Evolutionary conservation across 805 yeast genomes (phyloP), one percentile per base, ranked within the genome.

Genomic region (Candida lessepsii): DNA sequence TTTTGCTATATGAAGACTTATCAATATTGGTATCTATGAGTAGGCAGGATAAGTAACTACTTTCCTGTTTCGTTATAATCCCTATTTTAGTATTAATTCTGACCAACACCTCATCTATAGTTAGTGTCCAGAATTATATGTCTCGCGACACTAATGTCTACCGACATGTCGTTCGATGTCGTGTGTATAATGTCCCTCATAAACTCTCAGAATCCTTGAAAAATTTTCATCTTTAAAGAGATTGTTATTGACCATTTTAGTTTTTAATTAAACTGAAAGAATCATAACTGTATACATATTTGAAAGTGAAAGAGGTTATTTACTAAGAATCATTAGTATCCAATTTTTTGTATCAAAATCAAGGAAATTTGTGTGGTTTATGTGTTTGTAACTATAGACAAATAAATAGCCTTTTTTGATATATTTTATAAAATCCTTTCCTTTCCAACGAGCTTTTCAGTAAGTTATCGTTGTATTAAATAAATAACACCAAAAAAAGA

Each of bases 391-490:
- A 29, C n/a, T n/a, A n/a, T n/a, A n/a, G n/a, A n/a, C n/a, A n/a
- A n/a, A n/a, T n/a, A n/a, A n/a, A n/a, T n/a, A n/a, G n/a, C n/a
- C n/a, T n/a, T 26, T 26, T 26, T 26, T 26, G 29, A 29, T 29
- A 29, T 30, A 6, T 16, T 30, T 10, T n/a, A 30, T 7, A 8
- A 25, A 25, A 34, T 24, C 21, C 35, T 20, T 32, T 32, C 38
- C 29, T 20, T 19, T 13, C 37, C 21, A 48, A 42, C 67, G 70
- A 64, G 63, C 70, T 65, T 65, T 65, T 65, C 56, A 58, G 51
- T 65, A 65, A 65, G 70, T 62, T 49, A 38, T 62, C 66, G 67
- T 54, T 51, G 40, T 28, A 28, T 41, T 11, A 19, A 19, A 18
- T 26, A n/a, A 23, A 13, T 27, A 29, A 36, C 10, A 21, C 9